Percentiles rank a stretch among this genome's conserved stretches.
Conservation (phyloP, 345 rosid species). For the Linum lewisii region DNA sequence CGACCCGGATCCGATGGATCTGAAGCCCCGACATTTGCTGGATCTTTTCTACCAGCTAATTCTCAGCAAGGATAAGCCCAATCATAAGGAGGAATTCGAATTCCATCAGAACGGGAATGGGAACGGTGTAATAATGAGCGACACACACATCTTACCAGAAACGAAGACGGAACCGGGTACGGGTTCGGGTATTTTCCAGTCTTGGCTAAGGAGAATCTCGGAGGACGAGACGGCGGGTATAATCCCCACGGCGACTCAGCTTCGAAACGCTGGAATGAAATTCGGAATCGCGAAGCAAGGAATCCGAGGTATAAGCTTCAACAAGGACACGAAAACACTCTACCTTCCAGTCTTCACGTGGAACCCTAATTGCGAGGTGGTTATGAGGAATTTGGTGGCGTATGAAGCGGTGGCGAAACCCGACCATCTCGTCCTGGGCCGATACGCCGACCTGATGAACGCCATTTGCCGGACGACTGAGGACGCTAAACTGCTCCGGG, state of each 20-base stretch:
- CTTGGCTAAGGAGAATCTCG: not conserved
- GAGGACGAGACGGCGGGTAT: not conserved
- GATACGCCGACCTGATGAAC: not conserved
- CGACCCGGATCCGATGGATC: not conserved
- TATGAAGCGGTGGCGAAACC: not conserved
- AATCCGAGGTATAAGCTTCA: not conserved
- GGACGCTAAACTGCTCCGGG: not conserved
- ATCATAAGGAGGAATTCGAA: not conserved
- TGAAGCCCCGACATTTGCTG: not conserved
- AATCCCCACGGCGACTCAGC: not conserved
- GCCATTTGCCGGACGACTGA: not conserved
- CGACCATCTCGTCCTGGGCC: not conserved
- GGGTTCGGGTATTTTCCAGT: not conserved
- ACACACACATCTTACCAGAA: not conserved
- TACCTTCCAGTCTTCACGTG: not conserved
- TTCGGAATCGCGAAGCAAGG: not conserved
- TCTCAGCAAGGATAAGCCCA: not conserved
- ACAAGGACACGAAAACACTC: not conserved
- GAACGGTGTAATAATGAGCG: not conserved
- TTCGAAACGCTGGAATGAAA: not conserved
- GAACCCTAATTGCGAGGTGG: not conserved
- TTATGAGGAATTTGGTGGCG: not conserved
- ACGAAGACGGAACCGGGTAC: not conserved
- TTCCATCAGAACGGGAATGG: not conserved
- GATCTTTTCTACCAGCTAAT: not conserved